These are phyloP conservation scores for Sherardia arvensis DNA, from an alignment of 257 asterid genomes.

Conservation along the genomic window DNA sequence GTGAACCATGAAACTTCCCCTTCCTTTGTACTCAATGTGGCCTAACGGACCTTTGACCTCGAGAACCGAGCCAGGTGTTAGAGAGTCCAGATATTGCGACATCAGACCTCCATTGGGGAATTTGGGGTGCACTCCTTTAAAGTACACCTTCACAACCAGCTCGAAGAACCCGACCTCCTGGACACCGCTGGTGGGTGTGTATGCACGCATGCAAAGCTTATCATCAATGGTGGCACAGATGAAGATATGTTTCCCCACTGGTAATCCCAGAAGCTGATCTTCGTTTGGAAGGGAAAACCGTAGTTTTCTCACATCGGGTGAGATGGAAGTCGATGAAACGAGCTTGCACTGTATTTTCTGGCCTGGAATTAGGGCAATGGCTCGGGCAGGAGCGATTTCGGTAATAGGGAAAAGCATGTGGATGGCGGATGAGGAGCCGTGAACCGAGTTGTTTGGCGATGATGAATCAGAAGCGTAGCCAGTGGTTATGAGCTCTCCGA, in stretches of 20 bases:
- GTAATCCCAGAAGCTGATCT: slow-evolving; percentile 61
- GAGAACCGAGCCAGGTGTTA: slow-evolving; percentile 41
- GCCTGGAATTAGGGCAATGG: slow-evolving; percentile 51
- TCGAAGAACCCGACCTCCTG: slow-evolving; percentile 67
- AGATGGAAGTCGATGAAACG: slow-evolving; percentile 36
- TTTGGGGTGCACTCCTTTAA: slow-evolving; percentile 56
- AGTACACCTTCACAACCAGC: slow-evolving; percentile 66
- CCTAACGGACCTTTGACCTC: slow-evolving; percentile 86
- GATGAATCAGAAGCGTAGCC: slow-evolving; percentile 54
- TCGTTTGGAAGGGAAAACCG: slow-evolving; percentile 59
- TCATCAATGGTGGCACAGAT: slow-evolving; percentile 53
- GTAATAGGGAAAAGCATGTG: slow-evolving; percentile 39
- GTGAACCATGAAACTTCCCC: slow-evolving; percentile 47
- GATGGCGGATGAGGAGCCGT: slow-evolving; percentile 38
- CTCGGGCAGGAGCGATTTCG: slow-evolving; percentile 25
- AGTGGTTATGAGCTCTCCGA: slow-evolving; percentile 67
- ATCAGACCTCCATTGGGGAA: slow-evolving; percentile 85
- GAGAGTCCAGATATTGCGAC: slow-evolving; percentile 63
- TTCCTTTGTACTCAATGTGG: slow-evolving; percentile 74
- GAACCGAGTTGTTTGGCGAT: slow-evolving; percentile 66
- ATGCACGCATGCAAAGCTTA: slow-evolving; percentile 89
- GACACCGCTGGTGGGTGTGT: slow-evolving; percentile 69
- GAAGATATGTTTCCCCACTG: slow-evolving; percentile 80
- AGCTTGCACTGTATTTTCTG: slow-evolving; percentile 68
- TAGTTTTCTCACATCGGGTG: slow-evolving; percentile 65